Evolutionary conservation across 2,329 filamentous ascomycete species (phyloP).

Genomic region (Phialocephala sp.): DNA sequence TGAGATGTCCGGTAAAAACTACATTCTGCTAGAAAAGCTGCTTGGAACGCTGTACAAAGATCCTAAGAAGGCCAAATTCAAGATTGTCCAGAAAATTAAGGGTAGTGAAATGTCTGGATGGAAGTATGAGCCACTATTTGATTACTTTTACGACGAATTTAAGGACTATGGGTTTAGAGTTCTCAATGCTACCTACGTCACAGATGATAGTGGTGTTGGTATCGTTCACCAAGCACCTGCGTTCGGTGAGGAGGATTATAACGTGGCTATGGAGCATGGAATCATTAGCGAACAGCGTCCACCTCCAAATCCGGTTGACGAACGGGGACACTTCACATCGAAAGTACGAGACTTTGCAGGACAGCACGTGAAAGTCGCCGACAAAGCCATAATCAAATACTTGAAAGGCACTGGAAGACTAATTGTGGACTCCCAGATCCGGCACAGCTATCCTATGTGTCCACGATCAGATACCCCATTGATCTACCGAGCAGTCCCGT

Average conservation of each 20-base stretch:
- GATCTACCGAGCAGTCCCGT: constrained; percentile 89
- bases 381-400: constrained; percentile 91
- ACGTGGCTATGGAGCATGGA: constrained; percentile 75
- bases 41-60: constrained; percentile 89
- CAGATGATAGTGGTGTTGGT: constrained; percentile 87
- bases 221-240: constrained; percentile 94
- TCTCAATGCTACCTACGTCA: constrained; percentile 84
- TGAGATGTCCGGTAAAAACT: constrained; percentile 80
- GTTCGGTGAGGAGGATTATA: constrained; percentile 96
- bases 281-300: constrained; percentile 77
- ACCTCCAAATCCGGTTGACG: constrained; percentile 92
- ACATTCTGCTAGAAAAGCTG: constrained; percentile 82
- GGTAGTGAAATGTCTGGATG: constrained; percentile 81
- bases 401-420: constrained; percentile 78
- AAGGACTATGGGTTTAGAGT: constrained; percentile 84
- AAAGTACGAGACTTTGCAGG: constrained; percentile 83
- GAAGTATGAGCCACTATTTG: constrained; percentile 88
- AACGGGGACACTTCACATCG: constrained; percentile 77
- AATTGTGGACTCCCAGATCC: constrained; percentile 84
- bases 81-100: constrained; percentile 77
- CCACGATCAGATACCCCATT: constrained; percentile 93
- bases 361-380: constrained; percentile 88
- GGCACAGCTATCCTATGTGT: constrained; percentile 92
- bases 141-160: constrained; percentile 89
- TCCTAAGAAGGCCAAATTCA: constrained; percentile 92